phyloP scores from a whole-genome alignment of 768 basidiomycete genomes.

The Kwoniella newhampshirensis region DNA sequence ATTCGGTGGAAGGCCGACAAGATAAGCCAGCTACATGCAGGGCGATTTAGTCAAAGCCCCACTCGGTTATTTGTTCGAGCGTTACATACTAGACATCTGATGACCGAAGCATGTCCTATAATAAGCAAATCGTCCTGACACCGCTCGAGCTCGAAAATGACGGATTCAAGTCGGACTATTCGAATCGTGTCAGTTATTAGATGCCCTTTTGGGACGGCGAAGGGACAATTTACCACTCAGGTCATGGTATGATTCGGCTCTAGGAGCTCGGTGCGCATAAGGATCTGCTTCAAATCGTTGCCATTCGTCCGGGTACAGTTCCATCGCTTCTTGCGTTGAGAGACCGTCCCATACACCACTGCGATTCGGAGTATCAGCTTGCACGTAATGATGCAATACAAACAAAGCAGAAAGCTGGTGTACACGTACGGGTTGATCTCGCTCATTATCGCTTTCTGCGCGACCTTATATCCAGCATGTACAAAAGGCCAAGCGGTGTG shows the following conservation, averaged over 20 bases:
- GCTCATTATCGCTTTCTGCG: slow-evolving; percentile 93
- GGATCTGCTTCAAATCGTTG: slow-evolving; percentile 88
- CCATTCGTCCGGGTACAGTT: slow-evolving; percentile 92
- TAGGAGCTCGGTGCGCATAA: slow-evolving; percentile 83
- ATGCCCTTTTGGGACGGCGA: neutral
- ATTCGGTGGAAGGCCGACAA: slow-evolving; percentile 78
- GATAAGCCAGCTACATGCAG: slow-evolving; percentile 60
- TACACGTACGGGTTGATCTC: slow-evolving; percentile 89
- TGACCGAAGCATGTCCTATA: slow-evolving; percentile 95
- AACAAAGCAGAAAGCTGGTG: neutral
- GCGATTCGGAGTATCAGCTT: neutral
- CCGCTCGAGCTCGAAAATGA: slow-evolving; percentile 88
- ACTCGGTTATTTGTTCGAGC: neutral
- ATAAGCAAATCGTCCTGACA: slow-evolving; percentile 93
- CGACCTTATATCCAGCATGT: slow-evolving; percentile 64
- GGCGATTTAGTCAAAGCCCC: neutral
- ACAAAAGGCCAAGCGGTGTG: slow-evolving; percentile 95
- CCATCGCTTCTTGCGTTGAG: slow-evolving; percentile 81
- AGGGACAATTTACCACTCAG: slow-evolving; percentile 45
- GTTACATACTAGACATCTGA: slow-evolving; percentile 70
- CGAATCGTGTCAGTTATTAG: slow-evolving; percentile 19
- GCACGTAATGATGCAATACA: neutral
- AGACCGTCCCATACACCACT: slow-evolving; percentile 84
- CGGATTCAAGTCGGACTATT: slow-evolving; percentile 88
- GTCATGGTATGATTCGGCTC: slow-evolving; percentile 98